Base-by-base conservation (phyloP, 129 eudicot species). In the Dittrichia graveolens region DNA sequence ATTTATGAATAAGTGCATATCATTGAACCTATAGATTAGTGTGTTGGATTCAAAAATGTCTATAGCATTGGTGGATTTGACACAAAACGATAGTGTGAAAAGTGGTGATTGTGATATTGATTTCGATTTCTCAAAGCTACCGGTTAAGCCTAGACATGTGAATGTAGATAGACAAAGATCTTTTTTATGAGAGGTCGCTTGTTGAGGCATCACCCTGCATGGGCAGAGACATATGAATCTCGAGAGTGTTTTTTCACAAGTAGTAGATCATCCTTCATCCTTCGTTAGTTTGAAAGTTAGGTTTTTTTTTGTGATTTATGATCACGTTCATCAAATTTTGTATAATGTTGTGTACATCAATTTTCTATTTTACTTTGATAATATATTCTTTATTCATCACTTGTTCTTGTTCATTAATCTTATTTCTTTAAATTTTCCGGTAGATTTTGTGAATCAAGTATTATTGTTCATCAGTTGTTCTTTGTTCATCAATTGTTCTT, bases 81-180 rank as follows among this genome's bases (percentile, higher is more conserved):
- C 74, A 35, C 78, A 84, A 66, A 83, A 75, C 18, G 91, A 79
- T 63, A 39, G 56, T 61, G 70, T 71, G 12, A 82, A 43, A 66
- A 81, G 53, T 15, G 71, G 67, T 38, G 82, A 68, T 42, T 84
- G 81, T 60, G 73, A 77, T 16, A 94, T 84, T 5, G 92, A 83
- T 43, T 74, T 54, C 41, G 96, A 89, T 76, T 83, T 93, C 67
- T 90, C 92, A n/a, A 93, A 83, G 75, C 72, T 93, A 5, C 68
- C 79, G 3, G 78, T 79, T 39, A 81, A 85, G 79, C 96, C 96
- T 1, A 84, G 86, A 71, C 66, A 58, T 67, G 74, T 93, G 88
- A 89, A 87, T 62, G 65, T 87, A 58, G 96, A 87, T 24, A 82
- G 97, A 65, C 97, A 91, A 40, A 73, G 80, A 69, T 91, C 97